phyloP scores from a whole-genome alignment of 2,329 filamentous ascomycete species.

The Herpotrichia juniperi region DNA sequence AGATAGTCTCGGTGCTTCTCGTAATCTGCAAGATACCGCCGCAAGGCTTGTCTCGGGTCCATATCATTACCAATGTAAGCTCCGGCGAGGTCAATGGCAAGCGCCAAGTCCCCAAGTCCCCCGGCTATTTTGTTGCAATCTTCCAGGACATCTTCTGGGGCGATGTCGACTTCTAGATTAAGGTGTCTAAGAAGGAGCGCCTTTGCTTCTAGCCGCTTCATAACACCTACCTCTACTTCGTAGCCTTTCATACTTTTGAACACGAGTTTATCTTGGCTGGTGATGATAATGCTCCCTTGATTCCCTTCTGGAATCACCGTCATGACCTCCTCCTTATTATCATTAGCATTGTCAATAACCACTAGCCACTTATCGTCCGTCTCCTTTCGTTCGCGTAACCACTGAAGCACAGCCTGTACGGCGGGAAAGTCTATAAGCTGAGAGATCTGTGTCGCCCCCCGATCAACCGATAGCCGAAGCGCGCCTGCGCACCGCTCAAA shows the following conservation, averaged over 20 bases:
- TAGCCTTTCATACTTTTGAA: constrained; percentile 8
- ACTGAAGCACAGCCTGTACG: constrained; percentile 8
- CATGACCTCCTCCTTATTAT: constrained; percentile 7
- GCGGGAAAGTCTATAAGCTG: constrained; percentile 4
- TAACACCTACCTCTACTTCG: constrained; percentile 8
- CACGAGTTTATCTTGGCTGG: constrained; percentile 13
- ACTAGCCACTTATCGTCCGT: constrained; percentile 13
- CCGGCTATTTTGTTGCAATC: constrained; percentile 9
- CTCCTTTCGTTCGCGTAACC: constrained; percentile 6
- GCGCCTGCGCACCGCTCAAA: constrained; percentile 15
- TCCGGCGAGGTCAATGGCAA: constrained; percentile 11
- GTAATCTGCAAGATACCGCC: constrained; percentile 10
- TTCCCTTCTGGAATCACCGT: constrained; percentile 11
- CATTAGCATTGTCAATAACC: constrained; percentile 16
- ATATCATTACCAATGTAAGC: constrained; percentile 12
- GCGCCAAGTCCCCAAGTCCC: constrained; percentile 9
- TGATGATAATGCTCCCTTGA: constrained; percentile 13
- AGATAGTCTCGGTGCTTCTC: constrained; percentile 13
- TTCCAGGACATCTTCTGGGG: constrained; percentile 5
- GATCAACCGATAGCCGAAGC: constrained; percentile 9
- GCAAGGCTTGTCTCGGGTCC: constrained; percentile 6
- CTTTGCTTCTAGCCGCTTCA: constrained; percentile 10
- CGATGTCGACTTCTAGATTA: neutral
- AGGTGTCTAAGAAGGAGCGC: constrained; percentile 14
- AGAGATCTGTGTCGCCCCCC: constrained; percentile 1